Evolutionary conservation across 1,139 yeast genomes (phyloP), one percentile per base, ranked within the genome.

Genomic region (Sugiyamaella grinbergsii): DNA sequence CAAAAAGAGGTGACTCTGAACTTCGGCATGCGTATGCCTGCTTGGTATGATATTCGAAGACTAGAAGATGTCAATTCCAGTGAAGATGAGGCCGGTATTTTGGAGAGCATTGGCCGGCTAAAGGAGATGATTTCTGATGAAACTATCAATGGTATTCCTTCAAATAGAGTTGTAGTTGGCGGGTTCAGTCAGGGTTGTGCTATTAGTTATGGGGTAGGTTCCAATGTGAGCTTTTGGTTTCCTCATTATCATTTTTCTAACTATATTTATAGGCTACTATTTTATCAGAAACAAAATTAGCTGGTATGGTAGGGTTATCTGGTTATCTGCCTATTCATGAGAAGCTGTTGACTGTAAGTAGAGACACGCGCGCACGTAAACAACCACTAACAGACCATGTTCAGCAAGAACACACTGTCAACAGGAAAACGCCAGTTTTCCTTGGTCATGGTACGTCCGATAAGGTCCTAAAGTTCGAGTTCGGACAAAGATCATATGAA

Each of bases 131-230:
- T 93, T 45, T 71, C 78, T 20, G 84, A 83, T 55, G 74, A 81
- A 13, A 78, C 76, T 5, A 19, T 18, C 20, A 66, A 66, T 4
- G 86, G 94, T 2, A 78, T 91, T 33, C 79, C 83, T 1, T 71
- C 90, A 0, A 82, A 85, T 33, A 79, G 84, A 49, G 85, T 93
- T 47, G 75, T 93, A 13, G 73, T 93, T 55, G 98, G 98, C 31
- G 98, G 98, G 0, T 93, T 93, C 65, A 84, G 95, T 5, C 98
- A 93, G 70, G 98, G 98, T 53, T 95, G 90, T 45, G 93, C 95
- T 0, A 59, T 91, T 10, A 71, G 95, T 1, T 71, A 87, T 53
- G 91, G 90, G 26, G 57, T 54, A 48, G 26, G 57, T 52, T 29
- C 6, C 16, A 20, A 15, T 10, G 11, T 16, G 24, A n/a, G 42